These are phyloP conservation scores for Keithomyces neogunnii DNA, from an alignment of 2,329 filamentous ascomycete genomes.

Conservation along the genomic window DNA sequence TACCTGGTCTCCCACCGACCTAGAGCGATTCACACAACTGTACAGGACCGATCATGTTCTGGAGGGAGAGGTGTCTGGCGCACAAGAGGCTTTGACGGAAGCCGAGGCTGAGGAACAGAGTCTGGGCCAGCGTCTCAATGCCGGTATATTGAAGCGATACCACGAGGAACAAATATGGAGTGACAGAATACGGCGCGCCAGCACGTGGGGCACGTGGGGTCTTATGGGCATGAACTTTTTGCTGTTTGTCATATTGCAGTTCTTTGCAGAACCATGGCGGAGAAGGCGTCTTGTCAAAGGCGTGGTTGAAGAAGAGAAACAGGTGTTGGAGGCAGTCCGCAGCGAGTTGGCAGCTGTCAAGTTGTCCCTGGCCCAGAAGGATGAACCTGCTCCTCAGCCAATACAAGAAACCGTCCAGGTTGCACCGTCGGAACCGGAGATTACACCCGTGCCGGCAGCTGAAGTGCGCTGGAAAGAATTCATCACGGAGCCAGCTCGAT, in stretches of 20 bases:
- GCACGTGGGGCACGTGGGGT: slow-evolving; percentile 97
- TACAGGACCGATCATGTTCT: slow-evolving; percentile 91
- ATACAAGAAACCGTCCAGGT: slow-evolving; percentile 1
- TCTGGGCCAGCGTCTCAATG: slow-evolving; percentile 65
- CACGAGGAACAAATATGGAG: slow-evolving; percentile 99
- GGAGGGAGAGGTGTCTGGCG: slow-evolving; percentile 70
- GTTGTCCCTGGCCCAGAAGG: slow-evolving; percentile 18
- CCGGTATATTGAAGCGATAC: slow-evolving; percentile 80
- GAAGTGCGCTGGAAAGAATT: slow-evolving; percentile 32
- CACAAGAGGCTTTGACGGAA: slow-evolving; percentile 62
- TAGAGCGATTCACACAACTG: slow-evolving; percentile 88
- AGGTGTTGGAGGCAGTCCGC: slow-evolving; percentile 39
- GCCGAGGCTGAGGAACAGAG: slow-evolving; percentile 77
- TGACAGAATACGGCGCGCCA: slow-evolving; percentile 91
- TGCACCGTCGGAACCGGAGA: slow-evolving; percentile 4
- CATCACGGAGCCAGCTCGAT: slow-evolving; percentile 32
- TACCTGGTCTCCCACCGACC: slow-evolving; percentile 75
- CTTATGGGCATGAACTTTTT: slow-evolving; percentile 95
- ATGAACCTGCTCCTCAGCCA: slow-evolving; percentile 10
- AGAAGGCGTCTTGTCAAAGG: slow-evolving; percentile 71
- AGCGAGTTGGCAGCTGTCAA: slow-evolving; percentile 29
- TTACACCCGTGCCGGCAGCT: background rate
- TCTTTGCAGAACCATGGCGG: slow-evolving; percentile 90
- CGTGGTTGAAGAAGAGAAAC: slow-evolving; percentile 71
- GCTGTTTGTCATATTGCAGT: slow-evolving; percentile 76